Conservation (phyloP, 768 basidiomycete species). For the Panaeolus cyanescens region DNA sequence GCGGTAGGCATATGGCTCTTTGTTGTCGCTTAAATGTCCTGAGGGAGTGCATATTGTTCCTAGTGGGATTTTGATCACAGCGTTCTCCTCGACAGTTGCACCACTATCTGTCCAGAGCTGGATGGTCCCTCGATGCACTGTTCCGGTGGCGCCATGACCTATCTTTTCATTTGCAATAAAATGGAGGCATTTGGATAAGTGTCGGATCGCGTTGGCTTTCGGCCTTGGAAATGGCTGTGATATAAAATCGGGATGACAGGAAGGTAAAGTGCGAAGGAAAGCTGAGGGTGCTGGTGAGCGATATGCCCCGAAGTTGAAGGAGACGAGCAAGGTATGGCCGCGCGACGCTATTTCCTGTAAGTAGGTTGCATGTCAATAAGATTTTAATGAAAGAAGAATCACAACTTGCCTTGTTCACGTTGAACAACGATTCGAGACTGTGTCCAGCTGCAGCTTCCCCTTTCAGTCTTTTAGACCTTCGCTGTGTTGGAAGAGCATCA, state of each 20-base stretch:
- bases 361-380: not conserved
- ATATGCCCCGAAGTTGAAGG: slow-evolving; percentile 8
- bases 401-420: too few relatives aligned
- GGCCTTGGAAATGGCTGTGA: not conserved
- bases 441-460: not conserved
- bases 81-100: too few relatives aligned
- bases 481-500: not conserved
- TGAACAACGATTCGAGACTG: too few relatives aligned
- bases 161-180: not conserved
- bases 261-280: slow-evolving; percentile 4
- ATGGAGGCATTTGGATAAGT: not conserved
- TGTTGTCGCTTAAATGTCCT: too few relatives aligned
- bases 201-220: not conserved
- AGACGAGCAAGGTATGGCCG: not conserved
- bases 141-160: not conserved
- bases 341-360: not conserved
- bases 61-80: too few relatives aligned
- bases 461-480: not conserved
- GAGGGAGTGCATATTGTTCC: too few relatives aligned
- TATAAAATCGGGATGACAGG: not conserved
- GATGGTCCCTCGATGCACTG: not conserved
- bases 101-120: not conserved
- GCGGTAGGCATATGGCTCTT: too few relatives aligned
- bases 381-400: not conserved
- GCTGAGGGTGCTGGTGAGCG: slow-evolving; percentile 6